Base-by-base conservation (phyloP, 2,329 filamentous ascomycete species). In the Leptodontidium sp. region DNA sequence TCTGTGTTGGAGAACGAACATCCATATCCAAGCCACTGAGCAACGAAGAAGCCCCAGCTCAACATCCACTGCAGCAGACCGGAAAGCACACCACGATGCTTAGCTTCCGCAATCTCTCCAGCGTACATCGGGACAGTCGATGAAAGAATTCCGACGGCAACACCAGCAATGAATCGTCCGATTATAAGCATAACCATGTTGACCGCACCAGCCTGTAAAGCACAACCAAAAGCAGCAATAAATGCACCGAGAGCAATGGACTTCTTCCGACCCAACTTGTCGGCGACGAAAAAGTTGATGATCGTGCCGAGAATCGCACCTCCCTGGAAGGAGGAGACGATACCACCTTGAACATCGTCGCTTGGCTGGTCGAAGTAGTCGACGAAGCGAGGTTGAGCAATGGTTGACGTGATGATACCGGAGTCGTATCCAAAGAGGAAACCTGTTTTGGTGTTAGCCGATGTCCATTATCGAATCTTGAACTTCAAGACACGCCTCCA, bases 141-240 rank as follows among this genome's bases (percentile, higher is more conserved):
- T 1, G 82, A 82, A 69, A 84, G 79, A 45, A 83, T 76, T 6
- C 84, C 84, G 26, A 85, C 79, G 0, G 83, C 84, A 15, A 84
- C 67, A 6, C 84, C 84, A 24, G 82, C 83, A 66, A 85, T 82
- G 71, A 84, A 82, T 53, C 84, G 82, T 7, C 68, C 84, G 14
- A 80, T 75, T 52, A 86, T 83, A 11, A 86, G 77, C 80, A 84
- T 84, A 38, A 68, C 68, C 45, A 78, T 75, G 14, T 70, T 74
- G 12, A 68, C 69, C 2, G 78, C 70, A 21, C 74, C 78, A 17
- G 76, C 74, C 57, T 79, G 77, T 14, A 79, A 70, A n/a, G 77
- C 72, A 11, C 73, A 75, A 1, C 78, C 77, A 38, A 78, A 63
- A 24, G 72, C 57, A 14, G 76, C 74, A 26, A 78, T 68, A 4